These are phyloP conservation scores for Dictyophora rubrovolvata DNA, from an alignment of 768 basidiomycete species.

Conservation along the genomic window DNA sequence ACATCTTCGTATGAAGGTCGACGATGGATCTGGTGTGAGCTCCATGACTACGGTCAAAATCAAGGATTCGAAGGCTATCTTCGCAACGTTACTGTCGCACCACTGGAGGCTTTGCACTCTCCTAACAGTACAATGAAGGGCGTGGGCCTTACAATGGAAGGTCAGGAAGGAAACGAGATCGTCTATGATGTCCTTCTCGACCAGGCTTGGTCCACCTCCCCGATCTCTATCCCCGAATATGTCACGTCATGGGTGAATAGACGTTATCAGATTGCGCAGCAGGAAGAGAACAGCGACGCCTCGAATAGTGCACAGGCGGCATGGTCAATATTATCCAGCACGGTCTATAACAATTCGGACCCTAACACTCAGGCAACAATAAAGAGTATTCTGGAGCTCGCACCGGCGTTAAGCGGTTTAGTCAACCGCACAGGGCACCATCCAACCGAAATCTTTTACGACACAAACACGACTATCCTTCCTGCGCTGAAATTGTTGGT, in stretches of 20 bases:
- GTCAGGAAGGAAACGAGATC: constrained; percentile 34
- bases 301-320: constrained; percentile 19
- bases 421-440: constrained; percentile 24
- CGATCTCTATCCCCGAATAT: constrained; percentile 24
- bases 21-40: constrained; percentile 32
- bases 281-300: constrained; percentile 14
- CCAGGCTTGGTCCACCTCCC: constrained; percentile 29
- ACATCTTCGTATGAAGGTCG: constrained; percentile 30
- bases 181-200: constrained; percentile 32
- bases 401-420: constrained; percentile 25
- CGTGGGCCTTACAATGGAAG: constrained; percentile 30
- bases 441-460: constrained; percentile 26
- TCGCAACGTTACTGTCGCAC: constrained; percentile 23
- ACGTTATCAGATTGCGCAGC: constrained; percentile 20
- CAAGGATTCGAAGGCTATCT: constrained; percentile 30
- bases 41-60: constrained; percentile 30
- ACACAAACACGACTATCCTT: constrained; percentile 22
- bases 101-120: constrained; percentile 22
- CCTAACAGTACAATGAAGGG: constrained; percentile 28
- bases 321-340: constrained; percentile 27
- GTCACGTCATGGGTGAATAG: constrained; percentile 26
- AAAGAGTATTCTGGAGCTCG: constrained; percentile 30
- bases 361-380: constrained; percentile 23
- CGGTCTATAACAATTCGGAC: constrained; percentile 30
- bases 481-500: constrained; percentile 3